These are phyloP conservation scores for Pelargonium myrrhifolium DNA, from an alignment of 441 rosid species.

Conservation along the genomic window DNA sequence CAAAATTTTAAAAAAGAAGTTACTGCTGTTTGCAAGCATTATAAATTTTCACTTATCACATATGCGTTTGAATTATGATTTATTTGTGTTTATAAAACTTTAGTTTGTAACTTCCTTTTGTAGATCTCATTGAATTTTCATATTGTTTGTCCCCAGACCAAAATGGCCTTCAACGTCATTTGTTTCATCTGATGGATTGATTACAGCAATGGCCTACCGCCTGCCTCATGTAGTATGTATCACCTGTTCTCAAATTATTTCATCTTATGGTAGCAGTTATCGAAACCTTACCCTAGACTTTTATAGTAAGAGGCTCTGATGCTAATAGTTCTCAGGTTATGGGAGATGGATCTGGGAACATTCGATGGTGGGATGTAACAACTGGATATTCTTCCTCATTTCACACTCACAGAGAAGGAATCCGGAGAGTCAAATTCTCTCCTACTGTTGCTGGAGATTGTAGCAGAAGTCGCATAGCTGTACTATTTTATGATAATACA, in stretches of 20 bases:
- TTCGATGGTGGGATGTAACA: conserved; percentile 99
- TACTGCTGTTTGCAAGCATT: too few species aligned
- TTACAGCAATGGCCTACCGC: conserved; percentile 99
- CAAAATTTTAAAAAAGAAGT: too few species aligned
- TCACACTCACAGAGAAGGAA: conserved; percentile 84
- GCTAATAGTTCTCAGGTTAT: conserved; percentile 63
- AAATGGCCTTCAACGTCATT: conserved; percentile 98
- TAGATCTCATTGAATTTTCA: conserved; percentile 23
- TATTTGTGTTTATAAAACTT: too few species aligned
- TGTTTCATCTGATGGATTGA: conserved; percentile 82
- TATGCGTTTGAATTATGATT: too few species aligned
- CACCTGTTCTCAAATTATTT: conserved; percentile 16
- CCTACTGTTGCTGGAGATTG: conserved; percentile 91
- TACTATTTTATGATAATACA: conserved; percentile 89
- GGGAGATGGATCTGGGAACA: conserved; percentile 96
- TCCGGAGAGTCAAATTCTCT: conserved; percentile 90
- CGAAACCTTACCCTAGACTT: conserved; percentile 15
- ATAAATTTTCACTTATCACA: too few species aligned
- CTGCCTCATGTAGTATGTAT: conserved; percentile 91
- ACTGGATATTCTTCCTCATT: conserved; percentile 95
- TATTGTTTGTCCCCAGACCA: conserved; percentile 56
- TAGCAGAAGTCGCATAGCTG: conserved; percentile 92
- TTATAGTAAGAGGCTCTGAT: conserved; percentile 19
- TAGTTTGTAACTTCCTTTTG: conserved; percentile 19
- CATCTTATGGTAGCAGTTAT: conserved; percentile 15